Conservation (phyloP, 129 eudicot species). For the Scalesia atractyloides region DNA sequence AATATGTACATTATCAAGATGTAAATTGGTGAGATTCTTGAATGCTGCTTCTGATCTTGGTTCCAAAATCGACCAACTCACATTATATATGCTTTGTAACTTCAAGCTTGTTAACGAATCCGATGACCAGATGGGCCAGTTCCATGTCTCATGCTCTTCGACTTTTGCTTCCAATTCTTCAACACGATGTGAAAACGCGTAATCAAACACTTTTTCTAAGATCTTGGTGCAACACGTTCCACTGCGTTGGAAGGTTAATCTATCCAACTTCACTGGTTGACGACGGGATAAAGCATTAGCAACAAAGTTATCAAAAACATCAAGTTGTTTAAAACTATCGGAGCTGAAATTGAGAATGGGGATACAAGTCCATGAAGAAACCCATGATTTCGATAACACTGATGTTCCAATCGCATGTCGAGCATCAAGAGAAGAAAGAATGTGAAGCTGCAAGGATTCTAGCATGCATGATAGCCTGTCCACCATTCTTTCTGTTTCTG, state of each 20-base stretch:
- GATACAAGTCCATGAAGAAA: not conserved
- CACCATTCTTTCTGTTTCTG: not conserved
- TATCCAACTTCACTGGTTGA: not conserved
- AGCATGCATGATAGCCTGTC: not conserved
- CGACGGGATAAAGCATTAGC: not conserved
- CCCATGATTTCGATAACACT: not conserved
- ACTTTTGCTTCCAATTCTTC: slow-evolving; percentile 5
- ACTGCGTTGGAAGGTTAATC: not conserved
- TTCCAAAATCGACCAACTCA: not conserved
- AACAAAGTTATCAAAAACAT: slow-evolving; percentile 9
- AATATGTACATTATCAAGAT: not conserved
- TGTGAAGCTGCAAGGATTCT: slow-evolving; percentile 4
- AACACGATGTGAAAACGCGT: slow-evolving; percentile 11
- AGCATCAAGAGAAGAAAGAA: not conserved
- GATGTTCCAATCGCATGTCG: slow-evolving; percentile 3
- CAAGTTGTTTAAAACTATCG: not conserved
- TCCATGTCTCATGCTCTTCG: no score
- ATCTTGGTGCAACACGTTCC: not conserved
- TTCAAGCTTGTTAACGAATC: slow-evolving; percentile 6
- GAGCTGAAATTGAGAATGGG: slow-evolving; percentile 2
- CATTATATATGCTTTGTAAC: not conserved
- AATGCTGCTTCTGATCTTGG: slow-evolving; percentile 3
- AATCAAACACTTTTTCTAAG: not conserved
- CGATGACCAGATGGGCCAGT: not conserved
- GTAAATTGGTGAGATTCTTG: slow-evolving; percentile 10